Percentiles rank a stretch among this genome's conserved stretches.
Conservation (phyloP, 2,329 filamentous ascomycete genomes). For the Microdochium paspali region DNA sequence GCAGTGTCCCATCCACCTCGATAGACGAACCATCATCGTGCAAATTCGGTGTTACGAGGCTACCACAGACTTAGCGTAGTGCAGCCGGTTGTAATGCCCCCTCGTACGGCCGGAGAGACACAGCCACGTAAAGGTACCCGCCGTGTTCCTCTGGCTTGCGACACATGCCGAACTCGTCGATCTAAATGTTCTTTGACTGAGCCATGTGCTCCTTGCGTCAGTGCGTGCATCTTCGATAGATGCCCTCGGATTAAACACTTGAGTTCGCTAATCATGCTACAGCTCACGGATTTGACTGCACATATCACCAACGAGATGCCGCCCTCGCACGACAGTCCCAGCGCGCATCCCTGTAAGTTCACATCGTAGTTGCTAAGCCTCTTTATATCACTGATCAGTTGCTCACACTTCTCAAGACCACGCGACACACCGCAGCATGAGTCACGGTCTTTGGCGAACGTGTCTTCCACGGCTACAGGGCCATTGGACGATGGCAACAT, state of each 20-base stretch:
- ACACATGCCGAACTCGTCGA: neutral
- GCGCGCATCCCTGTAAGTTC: neutral
- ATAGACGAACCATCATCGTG: too few species aligned
- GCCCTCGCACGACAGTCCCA: neutral
- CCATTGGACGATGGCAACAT: neutral
- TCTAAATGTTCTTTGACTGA: neutral
- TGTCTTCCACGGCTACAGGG: neutral
- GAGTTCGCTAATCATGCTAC: neutral
- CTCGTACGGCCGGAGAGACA: neutral
- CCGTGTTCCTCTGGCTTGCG: neutral
- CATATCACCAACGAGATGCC: neutral
- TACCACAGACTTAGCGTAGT: neutral
- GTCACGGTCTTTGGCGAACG: neutral
- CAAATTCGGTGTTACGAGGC: too few species aligned
- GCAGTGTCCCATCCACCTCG: too few species aligned
- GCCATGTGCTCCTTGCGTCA: neutral
- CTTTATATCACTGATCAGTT: neutral
- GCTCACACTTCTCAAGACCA: neutral
- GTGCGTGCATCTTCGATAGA: neutral
- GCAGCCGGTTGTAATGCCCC: neutral
- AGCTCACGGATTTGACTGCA: neutral
- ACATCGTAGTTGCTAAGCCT: neutral
- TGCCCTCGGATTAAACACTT: neutral
- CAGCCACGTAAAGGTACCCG: neutral
- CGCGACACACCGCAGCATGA: neutral